Evolutionary conservation across 306 rosid genomes (phyloP).

Genomic region (Quercus mongolica): DNA sequence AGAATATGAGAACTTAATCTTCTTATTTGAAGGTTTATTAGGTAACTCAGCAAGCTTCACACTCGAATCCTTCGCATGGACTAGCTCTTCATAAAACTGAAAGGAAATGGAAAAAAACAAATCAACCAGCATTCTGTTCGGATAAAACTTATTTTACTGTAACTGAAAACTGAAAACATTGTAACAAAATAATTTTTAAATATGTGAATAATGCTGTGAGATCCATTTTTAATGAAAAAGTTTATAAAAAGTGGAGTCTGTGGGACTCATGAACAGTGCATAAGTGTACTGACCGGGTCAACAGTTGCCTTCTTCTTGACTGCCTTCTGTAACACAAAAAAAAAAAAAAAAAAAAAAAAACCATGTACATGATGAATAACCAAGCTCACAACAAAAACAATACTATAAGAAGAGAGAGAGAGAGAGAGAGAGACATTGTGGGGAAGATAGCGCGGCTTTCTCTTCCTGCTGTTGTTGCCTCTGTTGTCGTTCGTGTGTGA

Average conservation of each 20-base stretch:
- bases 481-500: slow-evolving; percentile 13
- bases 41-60: slow-evolving; percentile 30
- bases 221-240: too few relatives aligned
- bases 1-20: slow-evolving; percentile 70
- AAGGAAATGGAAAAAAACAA: neutral
- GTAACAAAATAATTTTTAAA: too few relatives aligned
- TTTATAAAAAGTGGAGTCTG: too few relatives aligned
- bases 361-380: neutral
- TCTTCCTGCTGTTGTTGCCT: slow-evolving; percentile 47
- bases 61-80: slow-evolving; percentile 46
- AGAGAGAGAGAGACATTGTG: slow-evolving; percentile 48
- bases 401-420: neutral
- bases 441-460: slow-evolving; percentile 79
- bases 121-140: too few relatives aligned
- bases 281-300: too few relatives aligned
- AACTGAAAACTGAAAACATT: too few relatives aligned
- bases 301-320: slow-evolving; percentile 68
- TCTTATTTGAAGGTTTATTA: slow-evolving; percentile 58
- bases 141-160: too few relatives aligned
- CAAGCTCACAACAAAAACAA: neutral
- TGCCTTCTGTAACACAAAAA: slow-evolving; percentile 43
- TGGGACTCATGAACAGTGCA: too few relatives aligned
- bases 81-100: slow-evolving; percentile 79
- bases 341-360: neutral
- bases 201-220: rapidly evolving